Percentiles rank a stretch among this genome's conserved stretches.
These are phyloP conservation scores for Dictyophora rubrovolvata DNA, from an alignment of 768 basidiomycete species.

Conservation along the genomic window DNA sequence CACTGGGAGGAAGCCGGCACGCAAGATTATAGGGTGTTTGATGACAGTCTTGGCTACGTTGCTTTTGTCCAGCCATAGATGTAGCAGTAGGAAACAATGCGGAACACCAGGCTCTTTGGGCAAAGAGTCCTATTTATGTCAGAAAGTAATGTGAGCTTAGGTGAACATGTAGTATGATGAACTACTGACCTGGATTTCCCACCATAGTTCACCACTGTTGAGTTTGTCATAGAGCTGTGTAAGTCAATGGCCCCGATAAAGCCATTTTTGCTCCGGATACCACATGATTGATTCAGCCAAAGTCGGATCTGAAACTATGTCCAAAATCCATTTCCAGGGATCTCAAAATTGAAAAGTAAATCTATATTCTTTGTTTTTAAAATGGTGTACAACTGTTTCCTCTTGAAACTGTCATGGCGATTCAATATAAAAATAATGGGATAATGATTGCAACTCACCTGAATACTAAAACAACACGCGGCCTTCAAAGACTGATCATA, in stretches of 20 bases:
- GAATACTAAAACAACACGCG: too few species aligned
- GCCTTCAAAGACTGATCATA: too few species aligned
- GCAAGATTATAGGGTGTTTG: conserved; percentile 21
- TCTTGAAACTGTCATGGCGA: conserved; percentile 15
- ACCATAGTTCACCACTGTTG: conserved; percentile 22
- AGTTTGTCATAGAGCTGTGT: conserved; percentile 20
- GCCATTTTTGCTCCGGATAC: conserved; percentile 18
- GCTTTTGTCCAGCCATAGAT: conserved; percentile 25
- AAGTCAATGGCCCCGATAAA: conserved; percentile 12
- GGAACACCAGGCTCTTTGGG: conserved; percentile 1
- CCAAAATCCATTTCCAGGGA: conserved; percentile 21
- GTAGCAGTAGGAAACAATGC: conserved; percentile 20
- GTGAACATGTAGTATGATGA: not conserved
- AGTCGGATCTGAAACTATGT: conserved; percentile 15
- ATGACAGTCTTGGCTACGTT: conserved; percentile 18
- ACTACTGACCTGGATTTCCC: conserved; percentile 18
- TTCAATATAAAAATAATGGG: too few species aligned
- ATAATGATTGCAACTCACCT: too few species aligned
- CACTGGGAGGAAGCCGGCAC: conserved; percentile 19
- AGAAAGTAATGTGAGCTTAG: not conserved
- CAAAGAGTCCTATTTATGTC: not conserved
- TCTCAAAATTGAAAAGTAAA: conserved; percentile 21
- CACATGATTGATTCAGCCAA: conserved; percentile 13
- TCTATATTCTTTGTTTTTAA: conserved; percentile 10
- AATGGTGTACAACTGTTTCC: conserved; percentile 11